These are phyloP conservation scores for Scheffersomyces segobiensis DNA, from an alignment of 1,139 yeast species.

Conservation along the genomic window DNA sequence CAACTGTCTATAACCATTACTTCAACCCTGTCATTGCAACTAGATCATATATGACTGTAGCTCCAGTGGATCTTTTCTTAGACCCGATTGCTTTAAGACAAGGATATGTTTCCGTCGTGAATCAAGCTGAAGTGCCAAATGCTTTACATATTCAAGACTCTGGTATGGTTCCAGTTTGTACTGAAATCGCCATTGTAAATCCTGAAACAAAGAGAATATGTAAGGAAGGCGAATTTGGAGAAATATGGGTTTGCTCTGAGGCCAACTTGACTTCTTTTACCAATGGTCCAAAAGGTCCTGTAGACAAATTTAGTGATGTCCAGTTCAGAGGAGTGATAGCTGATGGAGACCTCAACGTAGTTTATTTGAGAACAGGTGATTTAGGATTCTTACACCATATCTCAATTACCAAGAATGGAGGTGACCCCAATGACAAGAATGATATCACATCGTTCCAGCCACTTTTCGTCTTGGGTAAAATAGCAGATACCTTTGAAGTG, in stretches of 20 bases:
- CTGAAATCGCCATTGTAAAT: conserved; percentile 91
- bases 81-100: conserved; percentile 89
- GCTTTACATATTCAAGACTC: conserved; percentile 86
- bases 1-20: conserved; percentile 74
- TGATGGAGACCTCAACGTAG: conserved; percentile 62
- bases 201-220: conserved; percentile 85
- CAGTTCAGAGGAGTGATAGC: conserved; percentile 59
- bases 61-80: conserved; percentile 82
- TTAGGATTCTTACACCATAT: conserved; percentile 87
- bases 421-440: conserved; percentile 30
- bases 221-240: conserved; percentile 93
- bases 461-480: conserved; percentile 79
- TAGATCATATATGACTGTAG: conserved; percentile 84
- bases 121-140: conserved; percentile 65
- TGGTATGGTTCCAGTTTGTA: conserved; percentile 94
- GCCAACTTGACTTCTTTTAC: conserved; percentile 71
- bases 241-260: conserved; percentile 93
- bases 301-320: conserved; percentile 33
- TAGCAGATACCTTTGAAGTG: conserved; percentile 87
- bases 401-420: conserved; percentile 44
- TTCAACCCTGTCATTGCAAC: conserved; percentile 85
- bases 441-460: conserved; percentile 62
- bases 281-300: conserved; percentile 53
- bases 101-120: conserved; percentile 80
- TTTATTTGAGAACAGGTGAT: conserved; percentile 88